phyloP scores from a whole-genome alignment of 805 yeast genomes.

The Candida chauliodis region DNA sequence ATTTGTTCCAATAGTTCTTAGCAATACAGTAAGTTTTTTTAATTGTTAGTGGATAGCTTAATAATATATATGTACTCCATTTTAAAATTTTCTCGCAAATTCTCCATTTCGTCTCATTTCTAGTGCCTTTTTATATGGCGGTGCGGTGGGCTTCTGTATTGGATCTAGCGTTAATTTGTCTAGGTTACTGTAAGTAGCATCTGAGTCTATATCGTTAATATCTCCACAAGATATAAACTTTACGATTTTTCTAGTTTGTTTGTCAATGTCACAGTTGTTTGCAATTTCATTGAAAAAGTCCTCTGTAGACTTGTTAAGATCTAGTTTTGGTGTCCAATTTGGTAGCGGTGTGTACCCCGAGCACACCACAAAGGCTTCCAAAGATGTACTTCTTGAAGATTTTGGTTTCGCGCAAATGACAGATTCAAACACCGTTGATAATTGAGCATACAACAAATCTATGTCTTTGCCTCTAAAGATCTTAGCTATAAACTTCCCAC shows the following conservation, averaged over 20 bases:
- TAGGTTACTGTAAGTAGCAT: conserved; percentile 77
- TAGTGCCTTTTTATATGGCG: conserved; percentile 90
- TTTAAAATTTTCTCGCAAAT: conserved; percentile 15
- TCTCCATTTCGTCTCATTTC: conserved; percentile 78
- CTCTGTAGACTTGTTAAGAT: conserved; percentile 61
- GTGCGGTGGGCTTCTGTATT: conserved; percentile 93
- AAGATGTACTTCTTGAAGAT: conserved; percentile 88
- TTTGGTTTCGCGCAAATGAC: conserved; percentile 97
- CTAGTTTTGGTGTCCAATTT: conserved; percentile 75
- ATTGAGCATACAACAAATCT: conserved; percentile 87
- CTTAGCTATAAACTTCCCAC: conserved; percentile 94
- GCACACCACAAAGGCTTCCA: conserved; percentile 93
- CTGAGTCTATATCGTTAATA: conserved; percentile 82
- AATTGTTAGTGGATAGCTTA: too few species aligned
- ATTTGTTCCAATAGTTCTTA: too few species aligned
- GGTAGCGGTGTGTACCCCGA: conserved; percentile 78
- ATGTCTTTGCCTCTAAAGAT: conserved; percentile 95
- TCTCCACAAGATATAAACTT: conserved; percentile 97
- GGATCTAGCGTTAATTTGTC: conserved; percentile 67
- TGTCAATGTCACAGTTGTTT: conserved; percentile 43
- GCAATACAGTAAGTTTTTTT: too few species aligned
- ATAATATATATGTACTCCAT: background rate
- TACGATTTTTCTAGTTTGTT: conserved; percentile 73
- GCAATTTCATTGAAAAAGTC: conserved; percentile 78
- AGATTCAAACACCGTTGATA: conserved; percentile 77